These are phyloP conservation scores for Sequoiadendron giganteum DNA, from an alignment of 75 land plant genomes.

Conservation along the genomic window DNA sequence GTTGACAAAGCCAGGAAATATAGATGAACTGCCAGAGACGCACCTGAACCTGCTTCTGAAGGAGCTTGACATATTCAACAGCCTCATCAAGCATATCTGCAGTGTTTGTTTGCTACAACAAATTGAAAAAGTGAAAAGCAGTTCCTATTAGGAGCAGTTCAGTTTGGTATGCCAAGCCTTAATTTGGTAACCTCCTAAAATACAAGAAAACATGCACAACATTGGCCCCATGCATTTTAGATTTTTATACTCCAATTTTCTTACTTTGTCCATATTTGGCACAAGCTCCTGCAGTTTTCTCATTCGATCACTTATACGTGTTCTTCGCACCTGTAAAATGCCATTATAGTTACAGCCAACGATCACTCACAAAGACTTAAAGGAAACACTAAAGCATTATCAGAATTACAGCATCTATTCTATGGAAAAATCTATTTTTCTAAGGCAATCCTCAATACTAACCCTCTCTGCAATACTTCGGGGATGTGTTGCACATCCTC, in stretches of 20 bases:
- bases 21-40: neutral
- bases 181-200: neutral
- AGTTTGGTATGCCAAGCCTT: neutral
- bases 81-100: constrained; percentile 82
- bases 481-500: constrained; percentile 91
- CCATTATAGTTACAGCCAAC: neutral
- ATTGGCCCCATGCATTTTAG: neutral
- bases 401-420: neutral
- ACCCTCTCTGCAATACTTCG: constrained; percentile 91
- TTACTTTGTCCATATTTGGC: constrained; percentile 92
- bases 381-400: neutral
- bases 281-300: constrained; percentile 86
- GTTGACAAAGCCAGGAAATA: neutral
- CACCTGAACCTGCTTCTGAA: constrained; percentile 69
- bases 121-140: neutral
- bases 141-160: neutral
- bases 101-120: constrained; percentile 75
- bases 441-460: constrained; percentile 6
- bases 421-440: neutral
- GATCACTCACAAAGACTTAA: neutral
- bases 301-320: constrained; percentile 80
- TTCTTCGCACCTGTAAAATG: constrained; percentile 65
- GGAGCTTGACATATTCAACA: constrained; percentile 69
- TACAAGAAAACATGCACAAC: neutral
- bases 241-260: neutral